Base-by-base conservation (phyloP, 2,329 filamentous ascomycete genomes). In the Penicillium sp. region DNA sequence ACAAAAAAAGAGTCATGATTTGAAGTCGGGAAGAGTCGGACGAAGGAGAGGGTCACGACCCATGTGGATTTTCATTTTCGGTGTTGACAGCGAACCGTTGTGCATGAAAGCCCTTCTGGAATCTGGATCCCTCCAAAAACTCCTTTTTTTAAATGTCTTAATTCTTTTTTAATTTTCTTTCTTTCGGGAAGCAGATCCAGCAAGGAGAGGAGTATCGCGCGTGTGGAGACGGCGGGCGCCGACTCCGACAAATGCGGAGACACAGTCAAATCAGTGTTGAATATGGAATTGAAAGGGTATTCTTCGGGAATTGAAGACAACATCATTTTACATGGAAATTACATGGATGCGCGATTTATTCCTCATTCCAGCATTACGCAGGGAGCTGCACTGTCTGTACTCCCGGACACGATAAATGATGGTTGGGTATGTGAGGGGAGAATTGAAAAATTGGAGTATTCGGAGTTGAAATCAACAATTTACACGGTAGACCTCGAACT, bases 1-100 rank as follows among this genome's bases (percentile, higher is more conserved):
- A 56, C 18, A 66, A 56, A 60, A 52, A 52, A 58, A 56, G 54
- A 52, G 56, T 55, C 60, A 65, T 62, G 50, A 56, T 56, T 60
- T 60, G 51, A 38, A 52, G 49, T 68, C 65, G 65, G 65, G 60
- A 68, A 68, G 65, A 68, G 53, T 67, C 65, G 65, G 65, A 60
- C 56, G 15, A 50, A 38, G 48, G 49, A 47, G 54, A 54, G 56
- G 56, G 57, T 56, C 51, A 55, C 32, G 46, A 52, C 57, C 50
- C 50, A 57, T 49, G 63, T 64, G 63, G 63, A 60, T 63, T 52
- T 63, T 52, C 29, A 16, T 18, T 25, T 65, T 65, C 63, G 63
- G 63, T 65, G 63, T 48, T 60, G 63, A 59, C 56, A 65, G 62
- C 63, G 63, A 65, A 65, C 63, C 63, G 62, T 58, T 62, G 53